Evolutionary conservation across 2,329 filamentous ascomycete genomes (phyloP), one percentile per base, ranked within the genome.

Genomic region (Alternaria novae-zelandiae): DNA sequence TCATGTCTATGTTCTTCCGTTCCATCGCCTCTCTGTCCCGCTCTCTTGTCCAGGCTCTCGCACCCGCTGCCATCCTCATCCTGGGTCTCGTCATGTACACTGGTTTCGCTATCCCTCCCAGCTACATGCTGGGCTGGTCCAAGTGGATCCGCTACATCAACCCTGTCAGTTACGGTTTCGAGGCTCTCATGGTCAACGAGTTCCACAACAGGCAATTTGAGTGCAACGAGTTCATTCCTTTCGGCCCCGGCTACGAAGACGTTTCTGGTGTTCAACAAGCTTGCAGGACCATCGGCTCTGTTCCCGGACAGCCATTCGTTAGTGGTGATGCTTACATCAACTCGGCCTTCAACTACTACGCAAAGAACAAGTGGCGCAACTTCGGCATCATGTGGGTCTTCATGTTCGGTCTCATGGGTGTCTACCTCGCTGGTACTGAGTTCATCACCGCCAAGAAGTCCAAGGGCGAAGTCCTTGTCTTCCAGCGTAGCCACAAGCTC

Each of bases 1-100:
- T 87, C 67, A 96, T 96, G 91, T 94, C 91, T 51, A 94, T 93
- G 89, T 86, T 95, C 66, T 96, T 96, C 86, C 88, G 93, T 54
- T 91, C 89, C 7, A 92, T 96, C 67, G 93, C 87, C n/a, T 90
- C 91, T 0, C 82, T 90, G 2, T 94, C 93, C 5, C 86, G 91
- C 53, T 92, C 91, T 0, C 78, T 88, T 6, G 83, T 84, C 0
- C 86, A 88, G 72, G 86, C 87, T 43, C 78, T 88, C 78, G 85
- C 86, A 4, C 86, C 86, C 1, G 83, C 86, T 5, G 84, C 84
- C 13, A 79, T 88, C 43, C 78, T 88, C 59, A 91, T 92, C 67
- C 81, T 92, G 54, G 87, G 85, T 64, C 85, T 92, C 32, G 85
- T 93, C 78, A 89, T 86, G 69, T 86, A 85, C 78, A 93, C 91